Evolutionary conservation across 208 protist genomes (phyloP).

Genomic region (Acanthamoeba divionensis): DNA sequence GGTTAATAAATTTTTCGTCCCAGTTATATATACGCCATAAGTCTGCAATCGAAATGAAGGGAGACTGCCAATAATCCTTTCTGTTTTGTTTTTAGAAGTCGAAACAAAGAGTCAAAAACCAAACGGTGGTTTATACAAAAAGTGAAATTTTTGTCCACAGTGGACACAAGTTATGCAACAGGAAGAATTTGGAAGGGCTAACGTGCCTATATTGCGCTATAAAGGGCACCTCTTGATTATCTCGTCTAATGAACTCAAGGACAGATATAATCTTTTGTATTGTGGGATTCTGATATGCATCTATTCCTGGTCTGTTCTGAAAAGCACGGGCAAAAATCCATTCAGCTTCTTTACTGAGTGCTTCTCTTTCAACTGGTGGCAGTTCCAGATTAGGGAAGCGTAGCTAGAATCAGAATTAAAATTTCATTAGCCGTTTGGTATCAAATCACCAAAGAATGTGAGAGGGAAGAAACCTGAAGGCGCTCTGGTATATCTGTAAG

Average conservation of each 20-base stretch:
- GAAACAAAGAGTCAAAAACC: no score
- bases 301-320: neutral
- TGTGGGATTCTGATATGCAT: neutral
- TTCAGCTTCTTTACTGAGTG: neutral
- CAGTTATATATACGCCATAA: conserved; percentile 17
- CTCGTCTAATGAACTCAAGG: neutral
- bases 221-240: neutral
- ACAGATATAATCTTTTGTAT: neutral
- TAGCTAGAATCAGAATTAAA: neutral
- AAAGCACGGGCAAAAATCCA: conserved; percentile 14
- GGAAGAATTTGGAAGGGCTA: no score
- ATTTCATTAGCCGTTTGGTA: neutral
- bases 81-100: no score
- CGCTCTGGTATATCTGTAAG: neutral
- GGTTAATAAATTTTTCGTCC: conserved; percentile 34
- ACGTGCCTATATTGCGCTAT: neutral
- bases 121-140: no score
- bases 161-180: no score
- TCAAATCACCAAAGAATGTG: neutral
- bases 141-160: no score
- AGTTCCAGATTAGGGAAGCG: neutral
- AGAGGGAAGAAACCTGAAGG: neutral
- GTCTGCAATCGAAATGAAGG: neutral
- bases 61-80: neutral
- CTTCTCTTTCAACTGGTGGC: neutral